These are phyloP conservation scores for Parietaria judaica DNA, from an alignment of 306 rosid species.

Conservation along the genomic window DNA sequence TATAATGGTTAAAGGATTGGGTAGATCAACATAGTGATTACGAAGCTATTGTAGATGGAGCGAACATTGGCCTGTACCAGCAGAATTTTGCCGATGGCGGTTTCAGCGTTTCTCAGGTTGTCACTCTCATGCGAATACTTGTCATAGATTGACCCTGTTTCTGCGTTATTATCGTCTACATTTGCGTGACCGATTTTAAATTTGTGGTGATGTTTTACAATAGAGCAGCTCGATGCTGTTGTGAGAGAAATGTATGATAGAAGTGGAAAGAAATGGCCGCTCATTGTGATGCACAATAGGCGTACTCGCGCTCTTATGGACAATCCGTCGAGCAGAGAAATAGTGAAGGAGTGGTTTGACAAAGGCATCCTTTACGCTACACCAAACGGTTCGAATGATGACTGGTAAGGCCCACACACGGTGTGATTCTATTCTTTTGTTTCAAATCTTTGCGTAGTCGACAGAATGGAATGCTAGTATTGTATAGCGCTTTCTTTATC, in stretches of 20 bases:
- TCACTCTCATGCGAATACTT: conserved; percentile 12
- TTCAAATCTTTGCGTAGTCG: too few species aligned
- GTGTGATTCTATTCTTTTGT: too few species aligned
- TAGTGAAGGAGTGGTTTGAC: conserved; percentile 68
- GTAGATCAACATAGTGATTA: conserved; percentile 43
- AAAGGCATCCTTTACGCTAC: conserved; percentile 69
- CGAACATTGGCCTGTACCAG: conserved; percentile 86
- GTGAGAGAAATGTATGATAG: conserved; percentile 53
- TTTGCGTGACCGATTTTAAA: conserved; percentile 19
- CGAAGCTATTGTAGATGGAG: conserved; percentile 81
- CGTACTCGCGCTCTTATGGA: conserved; percentile 55
- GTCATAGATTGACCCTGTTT: not conserved
- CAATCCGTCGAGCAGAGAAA: conserved; percentile 47
- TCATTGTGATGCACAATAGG: conserved; percentile 71
- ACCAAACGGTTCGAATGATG: conserved; percentile 87
- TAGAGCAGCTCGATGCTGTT: conserved; percentile 73
- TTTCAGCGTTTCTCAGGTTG: conserved; percentile 78
- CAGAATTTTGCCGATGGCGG: conserved; percentile 94
- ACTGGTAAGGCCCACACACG: conserved; percentile 49
- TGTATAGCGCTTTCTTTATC: too few species aligned
- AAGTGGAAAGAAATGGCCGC: conserved; percentile 69
- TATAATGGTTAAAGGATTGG: conserved; percentile 47
- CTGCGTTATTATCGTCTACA: not conserved
- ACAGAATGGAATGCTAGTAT: too few species aligned
- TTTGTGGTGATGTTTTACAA: conserved; percentile 22